Evolutionary conservation across 2,329 filamentous ascomycete genomes (phyloP), one percentile per base, ranked within the genome.

Genomic region (Trichoderma sp.): DNA sequence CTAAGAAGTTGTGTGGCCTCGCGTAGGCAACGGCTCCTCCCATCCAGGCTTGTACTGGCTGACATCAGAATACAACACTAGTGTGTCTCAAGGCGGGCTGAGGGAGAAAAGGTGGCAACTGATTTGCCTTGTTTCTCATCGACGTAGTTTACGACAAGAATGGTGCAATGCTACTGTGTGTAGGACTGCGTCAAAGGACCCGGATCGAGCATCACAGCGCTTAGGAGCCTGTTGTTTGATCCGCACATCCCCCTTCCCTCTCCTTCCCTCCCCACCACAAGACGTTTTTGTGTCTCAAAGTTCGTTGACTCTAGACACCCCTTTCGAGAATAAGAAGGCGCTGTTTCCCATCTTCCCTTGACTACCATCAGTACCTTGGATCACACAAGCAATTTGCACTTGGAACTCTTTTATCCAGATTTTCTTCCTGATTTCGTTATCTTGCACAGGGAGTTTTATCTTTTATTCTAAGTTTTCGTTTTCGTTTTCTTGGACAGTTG

Each of bases 11-110:
- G 63, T 68, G 12, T 50, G 65, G 62, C 45, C 33, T 68, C 38
- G 65, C 29, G 16, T 62, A 53, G 53, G 56, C 41, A 53, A 60
- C 31, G 56, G 38, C 4, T 35, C 53, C 33, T 35, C 21, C 21
- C 24, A 27, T 59, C 35, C 21, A 6, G 33, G 21, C 16, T 56
- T 16, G 24, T 64, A 6, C 38, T 75, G 45, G 31, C 60, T 75
- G 41, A 72, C 45, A 64, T 75, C 67, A 60, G 68, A 66, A 66
- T 56, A 21, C 64, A 6, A 24, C 72, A 21, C 72, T 75, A 75
- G 56, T 35, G 38, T 56, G 41, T 56, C 60, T 38, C 27, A 35
- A 38, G 71, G 21, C 31, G 56, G 60, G 71, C 71, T 65, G 60
- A 33, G 41, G 35, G 53, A 7, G 31, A 24, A 65, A 35, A 29